phyloP scores from a whole-genome alignment of 495 filamentous ascomycete genomes.

The Neurospora terricola region DNA sequence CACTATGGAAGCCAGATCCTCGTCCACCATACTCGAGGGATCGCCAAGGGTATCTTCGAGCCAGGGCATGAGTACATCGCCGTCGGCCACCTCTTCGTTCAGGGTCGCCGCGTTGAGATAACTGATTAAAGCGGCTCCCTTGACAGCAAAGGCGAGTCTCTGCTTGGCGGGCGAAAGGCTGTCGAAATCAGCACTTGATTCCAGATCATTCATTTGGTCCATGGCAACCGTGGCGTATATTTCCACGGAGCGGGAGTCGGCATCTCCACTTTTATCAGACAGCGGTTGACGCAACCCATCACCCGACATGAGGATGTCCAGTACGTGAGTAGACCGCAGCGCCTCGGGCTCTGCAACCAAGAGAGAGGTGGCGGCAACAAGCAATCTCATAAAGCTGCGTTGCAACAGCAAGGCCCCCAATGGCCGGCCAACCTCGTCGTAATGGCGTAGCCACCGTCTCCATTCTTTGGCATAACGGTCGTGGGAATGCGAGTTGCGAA shows the following conservation, averaged over 20 bases:
- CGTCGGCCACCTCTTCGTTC: constrained; percentile 69
- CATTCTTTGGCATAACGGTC: constrained; percentile 55
- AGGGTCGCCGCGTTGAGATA: constrained; percentile 77
- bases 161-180: constrained; percentile 83
- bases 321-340: constrained; percentile 51
- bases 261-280: constrained; percentile 32
- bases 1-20: constrained; percentile 60
- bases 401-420: constrained; percentile 89
- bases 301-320: constrained; percentile 64
- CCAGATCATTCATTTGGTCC: constrained; percentile 76
- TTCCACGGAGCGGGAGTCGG: constrained; percentile 51
- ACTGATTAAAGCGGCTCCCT: constrained; percentile 67
- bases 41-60: constrained; percentile 70
- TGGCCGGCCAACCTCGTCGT: constrained; percentile 66
- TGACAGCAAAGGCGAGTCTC: constrained; percentile 73
- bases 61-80: constrained; percentile 77
- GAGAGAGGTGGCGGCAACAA: constrained; percentile 66
- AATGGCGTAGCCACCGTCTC: constrained; percentile 74
- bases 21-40: constrained; percentile 67
- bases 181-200: constrained; percentile 81
- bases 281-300: constrained; percentile 25
- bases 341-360: constrained; percentile 51
- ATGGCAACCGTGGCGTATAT: constrained; percentile 62
- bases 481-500: constrained; percentile 51
- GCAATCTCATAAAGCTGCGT: constrained; percentile 72